phyloP scores from a whole-genome alignment of 257 asterid genomes.

The Nemophila menziesii region DNA sequence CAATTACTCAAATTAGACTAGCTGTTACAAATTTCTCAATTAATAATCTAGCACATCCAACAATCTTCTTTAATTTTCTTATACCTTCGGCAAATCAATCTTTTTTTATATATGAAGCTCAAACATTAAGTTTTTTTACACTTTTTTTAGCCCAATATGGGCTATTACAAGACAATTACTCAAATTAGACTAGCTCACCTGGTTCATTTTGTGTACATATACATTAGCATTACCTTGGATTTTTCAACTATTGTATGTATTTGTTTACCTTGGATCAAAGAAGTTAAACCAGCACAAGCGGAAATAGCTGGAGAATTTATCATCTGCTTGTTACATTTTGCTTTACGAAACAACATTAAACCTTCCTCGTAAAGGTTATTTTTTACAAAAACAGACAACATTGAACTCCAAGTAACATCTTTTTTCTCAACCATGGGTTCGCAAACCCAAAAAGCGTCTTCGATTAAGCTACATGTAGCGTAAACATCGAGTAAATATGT shows the following conservation, averaged over 20 bases:
- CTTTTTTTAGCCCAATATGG: too few relatives aligned
- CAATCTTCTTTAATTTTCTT: too few relatives aligned
- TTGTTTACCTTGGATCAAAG: slow-evolving; percentile 74
- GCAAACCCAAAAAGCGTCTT: slow-evolving; percentile 52
- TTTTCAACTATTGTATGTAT: slow-evolving; percentile 44
- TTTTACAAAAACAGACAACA: slow-evolving; percentile 73
- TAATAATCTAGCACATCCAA: too few relatives aligned
- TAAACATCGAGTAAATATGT: slow-evolving; percentile 86
- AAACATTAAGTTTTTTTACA: too few relatives aligned
- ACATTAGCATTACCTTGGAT: slow-evolving; percentile 35
- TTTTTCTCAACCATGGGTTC: slow-evolving; percentile 42
- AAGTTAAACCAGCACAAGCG: slow-evolving; percentile 77
- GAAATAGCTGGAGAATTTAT: slow-evolving; percentile 51
- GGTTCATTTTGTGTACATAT: too few relatives aligned
- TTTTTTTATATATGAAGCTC: too few relatives aligned
- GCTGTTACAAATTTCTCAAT: too few relatives aligned
- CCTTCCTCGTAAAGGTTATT: slow-evolving; percentile 73
- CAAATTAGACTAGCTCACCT: too few relatives aligned
- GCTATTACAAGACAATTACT: too few relatives aligned
- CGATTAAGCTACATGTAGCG: slow-evolving; percentile 42
- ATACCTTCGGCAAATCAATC: too few relatives aligned
- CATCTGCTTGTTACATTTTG: slow-evolving; percentile 34
- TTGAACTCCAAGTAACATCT: slow-evolving; percentile 87
- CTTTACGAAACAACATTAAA: slow-evolving; percentile 33
- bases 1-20: too few relatives aligned